Conservation (phyloP, 2,329 filamentous ascomycete genomes). For the Zasmidium cellare region DNA sequence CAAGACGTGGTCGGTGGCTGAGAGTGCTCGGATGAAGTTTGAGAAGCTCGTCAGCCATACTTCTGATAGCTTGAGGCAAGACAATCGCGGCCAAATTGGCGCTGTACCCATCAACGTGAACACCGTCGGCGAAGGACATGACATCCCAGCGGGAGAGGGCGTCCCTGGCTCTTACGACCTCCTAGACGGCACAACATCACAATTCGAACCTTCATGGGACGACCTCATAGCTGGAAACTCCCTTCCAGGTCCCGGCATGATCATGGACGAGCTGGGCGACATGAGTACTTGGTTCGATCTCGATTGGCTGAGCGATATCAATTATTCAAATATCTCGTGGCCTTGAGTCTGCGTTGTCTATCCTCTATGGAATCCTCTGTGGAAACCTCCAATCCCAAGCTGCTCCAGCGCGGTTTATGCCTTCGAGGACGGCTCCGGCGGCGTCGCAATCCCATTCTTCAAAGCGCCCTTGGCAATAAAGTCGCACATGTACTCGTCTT, state of each 20-base stretch:
- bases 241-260: not conserved
- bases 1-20: constrained; percentile 2
- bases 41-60: constrained; percentile 1
- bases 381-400: too few relatives aligned
- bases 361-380: not conserved
- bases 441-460: not conserved
- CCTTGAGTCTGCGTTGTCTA: not conserved
- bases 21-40: not conserved
- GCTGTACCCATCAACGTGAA: not conserved
- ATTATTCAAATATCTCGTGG: not conserved
- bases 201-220: constrained; percentile 1
- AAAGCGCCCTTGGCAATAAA: not conserved
- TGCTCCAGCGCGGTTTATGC: too few relatives aligned
- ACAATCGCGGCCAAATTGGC: not conserved
- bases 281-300: constrained; percentile 6
- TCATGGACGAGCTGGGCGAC: constrained; percentile 4
- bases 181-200: not conserved
- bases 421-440: too few relatives aligned
- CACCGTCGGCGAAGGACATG: not conserved
- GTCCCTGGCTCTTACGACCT: too few relatives aligned
- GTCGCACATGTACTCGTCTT: constrained; percentile 36
- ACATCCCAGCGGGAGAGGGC: not conserved
- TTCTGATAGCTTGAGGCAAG: not conserved
- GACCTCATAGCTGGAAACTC: not conserved
- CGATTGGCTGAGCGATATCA: not conserved